These are phyloP conservation scores for Brassica carinata DNA, from an alignment of 345 rosid genomes.

Conservation along the genomic window DNA sequence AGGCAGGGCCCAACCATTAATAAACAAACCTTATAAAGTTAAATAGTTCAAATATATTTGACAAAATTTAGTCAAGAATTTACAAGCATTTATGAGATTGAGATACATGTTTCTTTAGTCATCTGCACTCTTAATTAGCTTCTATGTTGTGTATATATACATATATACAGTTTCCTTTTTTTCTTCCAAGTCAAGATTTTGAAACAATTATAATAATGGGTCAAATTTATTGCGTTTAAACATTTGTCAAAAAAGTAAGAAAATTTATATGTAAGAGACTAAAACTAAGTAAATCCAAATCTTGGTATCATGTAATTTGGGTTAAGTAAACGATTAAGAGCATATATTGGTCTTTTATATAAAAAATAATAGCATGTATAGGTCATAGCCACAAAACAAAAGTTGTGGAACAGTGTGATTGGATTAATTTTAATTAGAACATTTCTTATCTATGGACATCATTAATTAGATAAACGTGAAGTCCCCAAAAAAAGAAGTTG, in stretches of 20 bases:
- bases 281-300: too few species aligned
- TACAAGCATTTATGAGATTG: not conserved
- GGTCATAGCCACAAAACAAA: not conserved
- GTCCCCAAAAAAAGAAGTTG: too few species aligned
- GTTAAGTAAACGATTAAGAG: not conserved
- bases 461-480: conserved; percentile 9
- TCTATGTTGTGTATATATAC: too few species aligned
- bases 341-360: not conserved
- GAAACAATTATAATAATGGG: not conserved
- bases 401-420: not conserved
- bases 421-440: not conserved
- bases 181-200: not conserved
- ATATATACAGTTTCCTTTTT: not conserved
- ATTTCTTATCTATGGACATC: not conserved
- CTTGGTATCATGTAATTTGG: not conserved
- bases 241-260: not conserved
- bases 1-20: not conserved
- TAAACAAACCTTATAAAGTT: not conserved
- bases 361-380: not conserved
- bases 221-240: not conserved
- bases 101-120: not conserved
- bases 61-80: not conserved
- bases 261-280: not conserved
- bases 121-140: not conserved
- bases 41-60: not conserved